These are phyloP conservation scores for Chlamydomonas applanata DNA, from an alignment of 139 green algal genomes.

Conservation along the genomic window DNA sequence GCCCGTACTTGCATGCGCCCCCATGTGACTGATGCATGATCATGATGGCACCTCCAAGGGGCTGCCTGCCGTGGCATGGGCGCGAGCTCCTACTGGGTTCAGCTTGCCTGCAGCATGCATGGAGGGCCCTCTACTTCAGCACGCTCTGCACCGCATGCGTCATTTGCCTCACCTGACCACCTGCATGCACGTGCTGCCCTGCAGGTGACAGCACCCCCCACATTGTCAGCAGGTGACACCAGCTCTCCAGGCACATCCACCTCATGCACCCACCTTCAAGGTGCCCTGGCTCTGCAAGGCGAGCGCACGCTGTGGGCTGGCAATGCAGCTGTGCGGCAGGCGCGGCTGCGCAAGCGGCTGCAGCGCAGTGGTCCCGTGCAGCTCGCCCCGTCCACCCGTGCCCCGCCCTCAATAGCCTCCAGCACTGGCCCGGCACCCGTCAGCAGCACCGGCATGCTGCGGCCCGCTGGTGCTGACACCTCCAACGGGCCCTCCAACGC, in stretches of 20 bases:
- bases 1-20: background rate
- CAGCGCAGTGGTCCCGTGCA: background rate
- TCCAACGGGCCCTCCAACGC: background rate
- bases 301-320: constrained; percentile 28
- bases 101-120: no score
- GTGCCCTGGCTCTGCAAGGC: constrained; percentile 10
- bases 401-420: background rate
- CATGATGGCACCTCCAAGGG: no score
- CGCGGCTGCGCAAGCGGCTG: background rate
- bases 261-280: background rate
- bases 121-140: no score
- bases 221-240: no score
- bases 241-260: no score
- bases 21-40: background rate
- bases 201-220: no score
- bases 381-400: background rate
- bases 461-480: background rate
- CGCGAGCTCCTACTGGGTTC: no score
- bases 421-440: background rate
- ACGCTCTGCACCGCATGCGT: no score
- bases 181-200: no score
- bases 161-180: no score
- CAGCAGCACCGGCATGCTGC: no score
- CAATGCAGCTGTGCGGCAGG: background rate
- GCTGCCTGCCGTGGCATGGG: no score